Conservation (phyloP, 2,329 filamentous ascomycete genomes). For the Catunica adiposa region DNA sequence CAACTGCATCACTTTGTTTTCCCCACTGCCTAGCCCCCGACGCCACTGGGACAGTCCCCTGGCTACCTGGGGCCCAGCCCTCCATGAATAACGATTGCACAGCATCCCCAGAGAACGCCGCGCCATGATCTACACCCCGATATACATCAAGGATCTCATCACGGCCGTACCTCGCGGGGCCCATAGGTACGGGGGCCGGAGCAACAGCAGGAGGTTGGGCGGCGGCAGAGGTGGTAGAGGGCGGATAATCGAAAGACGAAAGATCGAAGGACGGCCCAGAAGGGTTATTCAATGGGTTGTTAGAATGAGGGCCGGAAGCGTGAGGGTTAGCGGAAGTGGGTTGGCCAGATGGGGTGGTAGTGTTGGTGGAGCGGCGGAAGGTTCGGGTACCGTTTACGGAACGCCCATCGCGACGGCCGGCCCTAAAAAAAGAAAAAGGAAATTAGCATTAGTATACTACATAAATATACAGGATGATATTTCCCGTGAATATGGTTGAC, state of each 20-base stretch:
- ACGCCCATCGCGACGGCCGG: slow-evolving; percentile 36
- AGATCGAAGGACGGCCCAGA: slow-evolving; percentile 15
- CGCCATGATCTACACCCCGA: slow-evolving; percentile 32
- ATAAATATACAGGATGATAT: not conserved
- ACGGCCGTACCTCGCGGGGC: slow-evolving; percentile 52
- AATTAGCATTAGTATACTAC: not conserved
- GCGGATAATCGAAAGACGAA: slow-evolving; percentile 19
- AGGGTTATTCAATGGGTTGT: not conserved
- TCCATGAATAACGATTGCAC: slow-evolving; percentile 42
- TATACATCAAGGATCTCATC: slow-evolving; percentile 66
- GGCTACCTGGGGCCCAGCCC: slow-evolving; percentile 60
- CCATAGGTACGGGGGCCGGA: slow-evolving; percentile 21
- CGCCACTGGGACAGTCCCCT: not conserved
- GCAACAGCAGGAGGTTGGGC: slow-evolving; percentile 20
- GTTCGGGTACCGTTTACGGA: slow-evolving; percentile 46
- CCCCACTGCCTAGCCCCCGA: slow-evolving; percentile 50
- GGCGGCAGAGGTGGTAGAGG: slow-evolving; percentile 4
- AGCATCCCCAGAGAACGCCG: slow-evolving; percentile 19
- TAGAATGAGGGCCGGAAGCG: not conserved
- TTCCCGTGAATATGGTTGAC: no score
- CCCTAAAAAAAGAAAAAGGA: slow-evolving; percentile 25
- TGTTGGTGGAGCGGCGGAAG: slow-evolving; percentile 47
- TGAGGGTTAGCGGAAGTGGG: slow-evolving; percentile 23
- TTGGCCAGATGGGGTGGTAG: slow-evolving; percentile 28
- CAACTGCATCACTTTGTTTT: slow-evolving; percentile 56